Evolutionary conservation across 257 asterid genomes (phyloP).

Genomic region (Cynanchum wilfordii): DNA sequence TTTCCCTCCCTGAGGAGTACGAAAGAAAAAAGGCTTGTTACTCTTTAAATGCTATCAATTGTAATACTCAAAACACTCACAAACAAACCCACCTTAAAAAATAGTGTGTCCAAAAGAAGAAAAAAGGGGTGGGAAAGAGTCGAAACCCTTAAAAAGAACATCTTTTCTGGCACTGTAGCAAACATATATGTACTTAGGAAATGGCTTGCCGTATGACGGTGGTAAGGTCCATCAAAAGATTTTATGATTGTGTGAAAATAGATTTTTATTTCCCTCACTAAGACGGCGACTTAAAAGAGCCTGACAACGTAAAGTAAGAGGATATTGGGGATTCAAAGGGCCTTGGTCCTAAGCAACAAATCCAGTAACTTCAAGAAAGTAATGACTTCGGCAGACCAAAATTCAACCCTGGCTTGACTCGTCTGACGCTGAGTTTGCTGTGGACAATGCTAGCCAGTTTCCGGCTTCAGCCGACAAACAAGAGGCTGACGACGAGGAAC

Average conservation of each 20-base stretch:
- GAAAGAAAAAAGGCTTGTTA: not conserved
- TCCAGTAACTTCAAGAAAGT: not conserved
- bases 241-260: not conserved
- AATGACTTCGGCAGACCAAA: not conserved
- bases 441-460: constrained; percentile 63
- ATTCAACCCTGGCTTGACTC: constrained; percentile 37
- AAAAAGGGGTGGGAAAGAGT: too few relatives aligned
- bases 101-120: too few relatives aligned
- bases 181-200: not conserved
- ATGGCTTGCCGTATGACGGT: not conserved
- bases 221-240: not conserved
- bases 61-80: not conserved
- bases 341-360: not conserved
- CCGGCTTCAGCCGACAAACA: constrained; percentile 33
- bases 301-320: not conserved
- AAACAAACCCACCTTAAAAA: not conserved
- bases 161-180: not conserved
- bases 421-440: constrained; percentile 42
- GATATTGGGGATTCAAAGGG: not conserved
- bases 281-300: not conserved
- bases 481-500: constrained; percentile 39
- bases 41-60: not conserved
- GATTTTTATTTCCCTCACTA: not conserved
- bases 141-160: not conserved
- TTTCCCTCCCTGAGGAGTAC: too few relatives aligned